phyloP scores from a whole-genome alignment of 1,284 basidiomycete genomes.

The Boletus albobrunnescens region DNA sequence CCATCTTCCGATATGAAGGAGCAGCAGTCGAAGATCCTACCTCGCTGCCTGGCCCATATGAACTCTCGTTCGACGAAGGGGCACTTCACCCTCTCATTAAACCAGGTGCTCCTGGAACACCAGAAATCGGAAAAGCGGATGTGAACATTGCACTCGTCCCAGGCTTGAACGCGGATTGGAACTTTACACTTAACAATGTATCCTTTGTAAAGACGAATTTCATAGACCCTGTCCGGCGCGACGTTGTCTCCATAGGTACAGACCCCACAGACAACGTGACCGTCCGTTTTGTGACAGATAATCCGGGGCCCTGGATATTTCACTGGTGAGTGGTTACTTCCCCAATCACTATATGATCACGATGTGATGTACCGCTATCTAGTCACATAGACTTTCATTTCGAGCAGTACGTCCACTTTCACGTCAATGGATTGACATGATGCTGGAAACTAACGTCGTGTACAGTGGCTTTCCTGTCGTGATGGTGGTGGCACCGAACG shows the following conservation, averaged over 20 bases:
- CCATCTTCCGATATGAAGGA: conserved; percentile 51
- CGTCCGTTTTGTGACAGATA: conserved; percentile 45
- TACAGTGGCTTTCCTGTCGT: conserved; percentile 34
- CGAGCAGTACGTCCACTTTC: conserved; percentile 26
- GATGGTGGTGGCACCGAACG: conserved; percentile 28
- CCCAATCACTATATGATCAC: neutral
- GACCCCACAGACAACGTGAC: conserved; percentile 35
- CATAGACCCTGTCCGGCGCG: conserved; percentile 27
- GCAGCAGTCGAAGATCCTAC: conserved; percentile 43
- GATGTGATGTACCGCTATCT: neutral
- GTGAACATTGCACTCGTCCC: conserved; percentile 22
- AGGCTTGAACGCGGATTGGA: neutral
- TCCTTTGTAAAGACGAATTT: conserved; percentile 25
- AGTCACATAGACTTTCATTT: conserved; percentile 42
- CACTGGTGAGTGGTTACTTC: conserved; percentile 36
- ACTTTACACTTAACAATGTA: conserved; percentile 13
- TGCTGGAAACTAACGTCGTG: neutral
- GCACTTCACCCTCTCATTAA: conserved; percentile 34
- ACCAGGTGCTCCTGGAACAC: conserved; percentile 32
- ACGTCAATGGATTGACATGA: neutral
- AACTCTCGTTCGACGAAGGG: conserved; percentile 29
- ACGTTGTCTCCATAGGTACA: conserved; percentile 23
- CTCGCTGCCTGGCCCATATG: conserved; percentile 32
- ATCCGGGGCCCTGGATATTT: conserved; percentile 47
- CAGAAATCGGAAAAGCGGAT: conserved; percentile 29